Percentiles rank a stretch among this genome's conserved stretches.
Conservation (phyloP, 768 basidiomycete species). For the Sistotremastrum suecicum region DNA sequence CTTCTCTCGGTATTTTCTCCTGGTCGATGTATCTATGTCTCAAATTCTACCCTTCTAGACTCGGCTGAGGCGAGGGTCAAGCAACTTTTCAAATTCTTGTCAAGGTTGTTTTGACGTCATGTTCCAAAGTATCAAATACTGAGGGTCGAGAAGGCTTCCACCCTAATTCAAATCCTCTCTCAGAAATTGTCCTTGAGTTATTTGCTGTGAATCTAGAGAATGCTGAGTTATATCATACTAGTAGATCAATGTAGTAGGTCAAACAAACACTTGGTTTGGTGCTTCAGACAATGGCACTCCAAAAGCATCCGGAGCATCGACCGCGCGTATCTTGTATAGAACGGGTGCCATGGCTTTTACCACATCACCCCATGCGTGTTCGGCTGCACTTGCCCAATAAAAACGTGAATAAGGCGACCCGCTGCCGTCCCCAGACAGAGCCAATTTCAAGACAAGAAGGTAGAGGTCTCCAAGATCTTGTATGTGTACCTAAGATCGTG, state of each 20-base stretch:
- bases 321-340: slow-evolving; percentile 5
- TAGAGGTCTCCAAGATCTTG: slow-evolving; percentile 13
- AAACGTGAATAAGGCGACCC: slow-evolving; percentile 11
- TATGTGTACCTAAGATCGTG: slow-evolving; percentile 11
- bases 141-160: slow-evolving; percentile 8
- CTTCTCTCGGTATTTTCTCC: no score
- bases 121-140: slow-evolving; percentile 5
- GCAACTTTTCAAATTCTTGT: neutral
- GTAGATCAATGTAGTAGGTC: neutral
- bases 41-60: no score
- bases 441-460: slow-evolving; percentile 10
- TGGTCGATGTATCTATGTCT: no score
- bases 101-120: slow-evolving; percentile 2
- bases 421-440: slow-evolving; percentile 8
- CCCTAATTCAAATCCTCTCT: slow-evolving; percentile 7
- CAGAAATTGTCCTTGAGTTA: slow-evolving; percentile 10
- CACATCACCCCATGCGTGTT: slow-evolving; percentile 12
- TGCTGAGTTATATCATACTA: neutral
- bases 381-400: slow-evolving; percentile 11
- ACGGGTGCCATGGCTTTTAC: slow-evolving; percentile 6
- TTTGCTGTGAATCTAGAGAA: slow-evolving; percentile 4
- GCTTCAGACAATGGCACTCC: slow-evolving; percentile 6
- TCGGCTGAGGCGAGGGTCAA: no score
- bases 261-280: slow-evolving; percentile 3
- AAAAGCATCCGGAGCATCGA: slow-evolving; percentile 5